A percentile compares a stretch with the other conserved stretches of the same genome.
phyloP scores from a whole-genome alignment of 805 yeast genomes.

The Schizosaccharomyces osmophilus region DNA sequence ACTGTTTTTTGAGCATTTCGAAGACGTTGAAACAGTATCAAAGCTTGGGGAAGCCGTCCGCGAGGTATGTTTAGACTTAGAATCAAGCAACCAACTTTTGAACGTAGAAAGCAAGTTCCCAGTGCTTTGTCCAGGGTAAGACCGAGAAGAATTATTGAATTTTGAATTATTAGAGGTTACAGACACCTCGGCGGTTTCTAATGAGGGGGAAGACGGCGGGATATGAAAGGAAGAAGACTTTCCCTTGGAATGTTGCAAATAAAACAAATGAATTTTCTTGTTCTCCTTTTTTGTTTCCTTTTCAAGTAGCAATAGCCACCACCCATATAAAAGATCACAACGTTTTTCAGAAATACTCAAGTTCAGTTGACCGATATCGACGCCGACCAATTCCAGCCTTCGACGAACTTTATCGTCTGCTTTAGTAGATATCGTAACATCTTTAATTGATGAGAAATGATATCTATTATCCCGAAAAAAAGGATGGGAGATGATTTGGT shows the following conservation, averaged over 20 bases:
- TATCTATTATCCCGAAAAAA: not conserved
- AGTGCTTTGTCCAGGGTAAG: not conserved
- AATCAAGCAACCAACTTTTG: not conserved
- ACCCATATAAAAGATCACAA: not conserved
- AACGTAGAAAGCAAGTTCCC: not conserved
- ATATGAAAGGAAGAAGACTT: not conserved
- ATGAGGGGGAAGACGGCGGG: not conserved
- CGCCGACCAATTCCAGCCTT: not conserved
- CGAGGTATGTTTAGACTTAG: not conserved
- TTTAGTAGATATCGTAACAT: not conserved
- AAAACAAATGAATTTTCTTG: not conserved
- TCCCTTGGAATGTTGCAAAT: not conserved
- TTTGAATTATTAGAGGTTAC: not conserved
- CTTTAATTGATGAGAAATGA: not conserved
- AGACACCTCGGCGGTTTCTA: not conserved
- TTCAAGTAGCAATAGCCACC: conserved; percentile 2
- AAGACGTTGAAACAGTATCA: not conserved
- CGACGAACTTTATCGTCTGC: not conserved
- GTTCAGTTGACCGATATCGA: conserved; percentile 1
- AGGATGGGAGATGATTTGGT: not conserved
- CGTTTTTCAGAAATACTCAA: conserved; percentile 4
- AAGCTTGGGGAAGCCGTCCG: not conserved
- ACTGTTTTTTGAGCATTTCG: too few species aligned
- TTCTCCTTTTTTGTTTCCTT: conserved; percentile 5
- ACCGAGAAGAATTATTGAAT: not conserved